These are phyloP conservation scores for Sanghuangporus weigelae DNA, from an alignment of 1,284 basidiomycete genomes.

Conservation along the genomic window DNA sequence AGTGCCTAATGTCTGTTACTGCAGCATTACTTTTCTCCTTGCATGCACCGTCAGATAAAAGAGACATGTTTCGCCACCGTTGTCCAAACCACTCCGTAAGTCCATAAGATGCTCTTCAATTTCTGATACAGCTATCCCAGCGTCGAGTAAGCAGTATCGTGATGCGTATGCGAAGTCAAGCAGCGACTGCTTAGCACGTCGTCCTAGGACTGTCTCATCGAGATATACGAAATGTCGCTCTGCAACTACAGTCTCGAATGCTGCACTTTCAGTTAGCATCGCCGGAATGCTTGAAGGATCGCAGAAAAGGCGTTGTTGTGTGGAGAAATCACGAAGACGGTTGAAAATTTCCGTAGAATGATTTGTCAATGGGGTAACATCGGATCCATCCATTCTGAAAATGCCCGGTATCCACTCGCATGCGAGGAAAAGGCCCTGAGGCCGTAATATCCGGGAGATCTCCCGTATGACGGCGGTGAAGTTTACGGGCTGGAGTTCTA, in stretches of 20 bases:
- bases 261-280: slow-evolving; percentile 15
- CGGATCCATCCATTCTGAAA: slow-evolving; percentile 34
- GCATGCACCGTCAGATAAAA: slow-evolving; percentile 36
- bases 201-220: slow-evolving; percentile 30
- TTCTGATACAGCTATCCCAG: slow-evolving; percentile 30
- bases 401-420: slow-evolving; percentile 50
- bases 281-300: slow-evolving; percentile 19
- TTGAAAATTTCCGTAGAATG: slow-evolving; percentile 8
- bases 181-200: slow-evolving; percentile 28
- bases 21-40: slow-evolving; percentile 16
- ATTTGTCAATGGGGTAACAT: slow-evolving; percentile 27
- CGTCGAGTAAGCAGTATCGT: slow-evolving; percentile 35
- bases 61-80: slow-evolving; percentile 36
- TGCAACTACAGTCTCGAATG: slow-evolving; percentile 17
- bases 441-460: slow-evolving; percentile 52
- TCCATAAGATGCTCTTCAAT: slow-evolving; percentile 34
- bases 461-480: slow-evolving; percentile 49
- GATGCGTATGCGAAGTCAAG: slow-evolving; percentile 30
- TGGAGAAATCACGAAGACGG: neutral
- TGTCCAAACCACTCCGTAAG: slow-evolving; percentile 37
- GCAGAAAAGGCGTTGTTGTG: slow-evolving; percentile 18
- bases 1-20: neutral
- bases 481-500: slow-evolving; percentile 38
- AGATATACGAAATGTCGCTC: slow-evolving; percentile 18
- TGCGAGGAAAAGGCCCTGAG: slow-evolving; percentile 60